Evolutionary conservation across 805 yeast genomes (phyloP).

Genomic region (Kuraishia hungarica): DNA sequence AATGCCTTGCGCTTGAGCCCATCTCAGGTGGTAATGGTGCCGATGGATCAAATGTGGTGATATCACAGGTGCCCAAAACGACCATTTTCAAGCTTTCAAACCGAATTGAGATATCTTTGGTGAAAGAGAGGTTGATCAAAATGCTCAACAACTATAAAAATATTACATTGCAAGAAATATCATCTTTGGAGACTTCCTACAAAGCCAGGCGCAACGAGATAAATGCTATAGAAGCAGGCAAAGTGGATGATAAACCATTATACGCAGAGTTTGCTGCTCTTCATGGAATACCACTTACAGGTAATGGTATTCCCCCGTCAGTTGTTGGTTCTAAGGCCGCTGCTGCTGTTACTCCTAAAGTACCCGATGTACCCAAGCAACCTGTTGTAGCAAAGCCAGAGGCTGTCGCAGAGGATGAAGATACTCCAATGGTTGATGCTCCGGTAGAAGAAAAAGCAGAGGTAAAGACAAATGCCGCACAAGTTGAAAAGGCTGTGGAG

Average conservation of each 20-base stretch:
- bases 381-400: neutral
- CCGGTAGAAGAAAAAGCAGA: neutral
- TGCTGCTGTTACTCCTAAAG: neutral
- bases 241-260: slow-evolving; percentile 26
- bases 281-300: neutral
- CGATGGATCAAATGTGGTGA: slow-evolving; percentile 16
- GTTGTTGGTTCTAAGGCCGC: neutral
- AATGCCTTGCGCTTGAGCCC: slow-evolving; percentile 20
- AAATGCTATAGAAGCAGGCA: slow-evolving; percentile 30
- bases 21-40: slow-evolving; percentile 3
- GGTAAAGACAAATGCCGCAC: neutral
- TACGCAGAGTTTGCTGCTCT: slow-evolving; percentile 13
- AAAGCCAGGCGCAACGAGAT: slow-evolving; percentile 27
- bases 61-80: slow-evolving; percentile 23
- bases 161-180: slow-evolving; percentile 22
- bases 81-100: slow-evolving; percentile 23
- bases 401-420: neutral
- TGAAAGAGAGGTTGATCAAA: slow-evolving; percentile 24
- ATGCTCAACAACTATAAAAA: slow-evolving; percentile 24
- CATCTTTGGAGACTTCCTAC: slow-evolving; percentile 29
- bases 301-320: neutral
- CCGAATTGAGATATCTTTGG: slow-evolving; percentile 19
- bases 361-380: neutral
- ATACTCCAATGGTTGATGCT: neutral
- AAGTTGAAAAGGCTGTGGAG: neutral